phyloP scores from a whole-genome alignment of 2,329 filamentous ascomycete genomes.

The Mollisia scopiformis region DNA sequence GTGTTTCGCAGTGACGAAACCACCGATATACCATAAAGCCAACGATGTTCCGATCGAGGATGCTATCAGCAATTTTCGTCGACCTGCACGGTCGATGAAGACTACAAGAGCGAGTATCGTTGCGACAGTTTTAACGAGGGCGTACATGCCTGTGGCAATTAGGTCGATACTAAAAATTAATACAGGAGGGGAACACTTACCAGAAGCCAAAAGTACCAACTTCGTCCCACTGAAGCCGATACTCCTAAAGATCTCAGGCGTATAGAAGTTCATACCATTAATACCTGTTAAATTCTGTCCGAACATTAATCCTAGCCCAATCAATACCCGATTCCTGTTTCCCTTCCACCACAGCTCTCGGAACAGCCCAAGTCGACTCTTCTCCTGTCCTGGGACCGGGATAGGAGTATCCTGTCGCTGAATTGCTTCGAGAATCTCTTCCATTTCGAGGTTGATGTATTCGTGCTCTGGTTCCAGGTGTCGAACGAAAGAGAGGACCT shows the following conservation, averaged over 20 bases:
- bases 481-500: conserved; percentile 21
- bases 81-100: conserved; percentile 61
- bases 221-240: conserved; percentile 31
- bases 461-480: conserved; percentile 13
- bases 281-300: conserved; percentile 33
- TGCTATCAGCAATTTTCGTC: conserved; percentile 47
- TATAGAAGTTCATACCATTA: conserved; percentile 34
- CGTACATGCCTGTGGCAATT: conserved; percentile 23
- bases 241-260: conserved; percentile 26
- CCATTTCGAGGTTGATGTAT: conserved; percentile 23
- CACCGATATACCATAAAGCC: conserved; percentile 32
- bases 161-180: neutral
- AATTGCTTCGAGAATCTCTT: conserved; percentile 27
- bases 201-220: conserved; percentile 25
- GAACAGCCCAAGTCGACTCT: conserved; percentile 3
- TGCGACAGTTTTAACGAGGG: conserved; percentile 25
- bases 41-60: conserved; percentile 20
- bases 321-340: conserved; percentile 25
- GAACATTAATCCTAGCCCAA: conserved; percentile 29
- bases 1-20: conserved; percentile 26
- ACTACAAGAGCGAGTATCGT: conserved; percentile 53
- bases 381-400: neutral
- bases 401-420: conserved; percentile 9
- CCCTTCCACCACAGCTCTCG: conserved; percentile 28
- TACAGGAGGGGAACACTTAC: conserved; percentile 11